Base-by-base conservation (phyloP, 2,329 filamentous ascomycete genomes). In the Thielaviopsis ethacetica region DNA sequence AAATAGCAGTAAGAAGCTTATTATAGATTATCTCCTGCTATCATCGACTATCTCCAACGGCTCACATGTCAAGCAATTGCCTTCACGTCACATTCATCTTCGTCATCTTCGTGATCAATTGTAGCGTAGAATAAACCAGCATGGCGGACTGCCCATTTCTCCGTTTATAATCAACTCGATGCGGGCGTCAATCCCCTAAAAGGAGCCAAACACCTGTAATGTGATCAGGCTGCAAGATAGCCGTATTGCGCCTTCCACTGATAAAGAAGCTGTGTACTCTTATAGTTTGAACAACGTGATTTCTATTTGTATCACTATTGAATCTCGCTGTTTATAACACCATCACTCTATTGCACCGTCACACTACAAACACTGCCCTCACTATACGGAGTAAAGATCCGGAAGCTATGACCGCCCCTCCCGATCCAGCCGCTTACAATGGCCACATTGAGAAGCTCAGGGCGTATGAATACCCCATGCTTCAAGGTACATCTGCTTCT, bases 381-480 rank as follows among this genome's bases (percentile, higher is more conserved):
- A 27, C 21, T 9, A 21, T 34, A 21, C 24, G 44, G 30, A 27
- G 22, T 22, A 15, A 50, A 27, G 17, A 34, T 10, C 30, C 24
- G 24, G 22, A 34, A 54, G 27, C 26, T 12, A 61, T 59, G 60
- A 44, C 60, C 10, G n/a, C 27, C 27, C 21, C 26, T n/a, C 12
- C n/a, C 6, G 61, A 59, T 30, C 30, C 44, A 7, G 41, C n/a
- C 2, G 41, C 53, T 1, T 88, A 88, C 67, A 81, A 86, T 67
- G 68, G 68, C 59, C 71, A 71, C 34, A 75, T 88, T 19, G 82
- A 86, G 67, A 67, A 67, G 15, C 73, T 87, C 30, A 75, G 84
- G 62, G 70, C 75, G 17, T 67, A 67, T 38, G 83, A 88, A 65
- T 88, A 82, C 69, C 85, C 85, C 26, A 85, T 86, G 82, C 74